These are phyloP conservation scores for Torrubiellomyces zombiae DNA, from an alignment of 2,329 filamentous ascomycete species.

Conservation along the genomic window DNA sequence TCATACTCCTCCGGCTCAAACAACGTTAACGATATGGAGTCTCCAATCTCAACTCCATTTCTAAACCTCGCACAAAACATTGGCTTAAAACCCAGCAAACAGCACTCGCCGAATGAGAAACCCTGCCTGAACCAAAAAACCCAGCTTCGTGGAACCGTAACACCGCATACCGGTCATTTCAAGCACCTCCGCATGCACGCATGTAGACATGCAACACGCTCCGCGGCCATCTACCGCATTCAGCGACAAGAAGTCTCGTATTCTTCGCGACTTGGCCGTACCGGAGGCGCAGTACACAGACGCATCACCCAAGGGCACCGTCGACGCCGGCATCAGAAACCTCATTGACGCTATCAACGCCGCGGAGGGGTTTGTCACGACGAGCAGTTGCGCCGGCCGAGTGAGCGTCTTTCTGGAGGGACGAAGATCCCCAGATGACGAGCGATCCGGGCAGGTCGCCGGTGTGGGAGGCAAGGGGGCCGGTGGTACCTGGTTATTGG, in stretches of 20 bases:
- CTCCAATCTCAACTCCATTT: too few relatives aligned
- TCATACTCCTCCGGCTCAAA: too few relatives aligned
- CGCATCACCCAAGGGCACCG: slow-evolving; percentile 72
- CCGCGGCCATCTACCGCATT: slow-evolving; percentile 26
- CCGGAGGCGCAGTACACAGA: slow-evolving; percentile 62
- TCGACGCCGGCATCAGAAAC: slow-evolving; percentile 62
- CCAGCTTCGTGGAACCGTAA: too few relatives aligned
- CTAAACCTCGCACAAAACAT: too few relatives aligned
- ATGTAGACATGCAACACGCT: slow-evolving; percentile 12
- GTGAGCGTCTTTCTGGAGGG: slow-evolving; percentile 83
- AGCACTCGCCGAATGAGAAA: too few relatives aligned
- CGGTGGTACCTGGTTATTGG: slow-evolving; percentile 70
- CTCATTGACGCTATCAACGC: slow-evolving; percentile 67
- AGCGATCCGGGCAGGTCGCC: slow-evolving; percentile 21
- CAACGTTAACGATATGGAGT: too few relatives aligned
- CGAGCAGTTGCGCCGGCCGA: slow-evolving; percentile 80
- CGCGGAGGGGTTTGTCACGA: slow-evolving; percentile 65
- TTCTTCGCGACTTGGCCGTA: slow-evolving; percentile 51
- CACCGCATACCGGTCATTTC: too few relatives aligned
- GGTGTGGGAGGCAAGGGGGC: slow-evolving; percentile 72
- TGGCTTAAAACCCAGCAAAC: too few relatives aligned
- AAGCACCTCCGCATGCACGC: too few relatives aligned
- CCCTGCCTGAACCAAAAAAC: too few relatives aligned
- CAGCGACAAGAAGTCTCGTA: slow-evolving; percentile 48
- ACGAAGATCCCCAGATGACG: slow-evolving; percentile 21